Base-by-base conservation (phyloP, 331 rosid genomes). In the Quercus tomentella region DNA sequence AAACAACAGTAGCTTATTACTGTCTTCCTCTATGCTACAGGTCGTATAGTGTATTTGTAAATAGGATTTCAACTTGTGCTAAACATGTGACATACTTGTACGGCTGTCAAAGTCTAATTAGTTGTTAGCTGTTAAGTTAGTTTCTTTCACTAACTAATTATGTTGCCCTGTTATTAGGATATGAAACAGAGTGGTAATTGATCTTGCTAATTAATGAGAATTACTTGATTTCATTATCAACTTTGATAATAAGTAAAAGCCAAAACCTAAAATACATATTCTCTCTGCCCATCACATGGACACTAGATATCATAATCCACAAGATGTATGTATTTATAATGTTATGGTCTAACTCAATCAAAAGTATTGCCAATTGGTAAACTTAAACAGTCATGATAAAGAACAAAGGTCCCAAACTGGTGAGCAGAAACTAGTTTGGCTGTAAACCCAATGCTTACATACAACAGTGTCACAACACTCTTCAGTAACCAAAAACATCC, bases 241-340 rank as follows among this genome's bases (percentile, higher is more conserved):
- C 45, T 8, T 41, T 41, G 45, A 41, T 41, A 41, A 9, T 8
- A 41, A 41, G 56, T 30, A 56, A 80, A 18, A 74, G 80, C 75
- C 45, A 77, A 78, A 56, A 70, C 75, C 62, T 11, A 60, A 70
- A 37, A 23, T 26, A 65, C 21, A 66, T 74, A 18, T 56, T 74
- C 56, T 1, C 43, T 16, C 56, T 61, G 60, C 45, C 70, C 14
- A 33, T 71, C 23, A 4, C 58, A 60, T 35, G 63, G 72, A 70
- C 52, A 78, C 75, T 77, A 57, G 54, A 22, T 30, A 82, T 58
- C 23, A 77, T 30, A 73, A 82, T 66, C 77, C 35, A 75, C 23
- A 72, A 16, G 15, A 28, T 7, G 21, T 30, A 28, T 33, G 72
- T 66, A 31, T 18, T 17, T 22, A 33, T 33, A 67, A 8, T 6